Conservation (phyloP, 495 filamentous ascomycete genomes). For the Symbiotaphrina buchneri region DNA sequence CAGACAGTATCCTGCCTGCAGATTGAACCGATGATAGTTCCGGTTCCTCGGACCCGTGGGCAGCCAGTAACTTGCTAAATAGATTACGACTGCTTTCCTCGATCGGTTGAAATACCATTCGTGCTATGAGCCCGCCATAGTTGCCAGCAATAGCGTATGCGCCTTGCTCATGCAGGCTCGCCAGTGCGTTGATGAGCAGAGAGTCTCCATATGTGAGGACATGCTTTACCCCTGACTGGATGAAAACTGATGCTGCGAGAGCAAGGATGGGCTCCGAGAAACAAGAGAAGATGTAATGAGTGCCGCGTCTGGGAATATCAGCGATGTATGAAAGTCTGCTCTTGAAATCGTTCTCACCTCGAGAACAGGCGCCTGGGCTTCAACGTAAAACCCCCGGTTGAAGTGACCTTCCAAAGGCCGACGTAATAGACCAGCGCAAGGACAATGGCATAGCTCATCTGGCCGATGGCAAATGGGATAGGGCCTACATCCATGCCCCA, state of each 20-base stretch:
- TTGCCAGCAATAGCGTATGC: conserved; percentile 83
- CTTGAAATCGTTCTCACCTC: conserved; percentile 13
- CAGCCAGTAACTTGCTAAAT: conserved; percentile 46
- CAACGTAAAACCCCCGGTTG: conserved; percentile 32
- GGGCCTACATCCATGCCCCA: conserved; percentile 34
- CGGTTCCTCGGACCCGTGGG: conserved; percentile 6
- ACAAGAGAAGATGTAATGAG: conserved; percentile 29
- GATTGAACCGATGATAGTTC: conserved; percentile 8
- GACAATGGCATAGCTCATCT: conserved; percentile 48
- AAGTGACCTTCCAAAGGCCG: conserved; percentile 19
- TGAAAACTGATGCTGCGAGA: conserved; percentile 53
- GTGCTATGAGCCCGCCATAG: conserved; percentile 78
- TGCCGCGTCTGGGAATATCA: not conserved
- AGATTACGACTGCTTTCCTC: conserved; percentile 79
- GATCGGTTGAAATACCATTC: conserved; percentile 82
- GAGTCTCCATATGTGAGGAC: conserved; percentile 86
- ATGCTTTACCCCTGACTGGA: conserved; percentile 80
- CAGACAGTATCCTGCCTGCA: conserved; percentile 21
- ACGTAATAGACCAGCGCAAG: conserved; percentile 44
- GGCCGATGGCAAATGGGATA: conserved; percentile 74
- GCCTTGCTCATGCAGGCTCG: conserved; percentile 63
- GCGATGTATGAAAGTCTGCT: not conserved
- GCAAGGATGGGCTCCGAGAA: conserved; percentile 43
- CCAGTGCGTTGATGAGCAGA: conserved; percentile 56
- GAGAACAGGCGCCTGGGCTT: conserved; percentile 18